Evolutionary conservation across 257 asterid species (phyloP), one percentile per base, ranked within the genome.

Genomic region (Nicotiana paniculata): DNA sequence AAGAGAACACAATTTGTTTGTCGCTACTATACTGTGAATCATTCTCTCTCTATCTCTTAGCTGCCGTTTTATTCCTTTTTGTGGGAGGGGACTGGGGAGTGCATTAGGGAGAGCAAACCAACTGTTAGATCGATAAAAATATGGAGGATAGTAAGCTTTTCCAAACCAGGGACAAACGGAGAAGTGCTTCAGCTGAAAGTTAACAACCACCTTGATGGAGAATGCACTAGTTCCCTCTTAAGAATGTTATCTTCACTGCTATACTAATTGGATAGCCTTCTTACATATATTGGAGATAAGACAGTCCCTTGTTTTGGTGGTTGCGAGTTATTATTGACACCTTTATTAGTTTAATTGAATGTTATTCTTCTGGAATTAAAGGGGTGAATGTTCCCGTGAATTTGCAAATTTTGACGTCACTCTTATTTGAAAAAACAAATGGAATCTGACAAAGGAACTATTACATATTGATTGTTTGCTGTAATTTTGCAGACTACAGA

Each of bases 401-500:
- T 1, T 11, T 6, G 59, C 37, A 3, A 13, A 5, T 33, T 46
- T 3, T 13, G 21, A 72, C 46, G 37, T 72, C 39, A 46, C 78
- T 72, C 7, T 43, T 43, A 4, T 7, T 24, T 32, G 21, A 46
- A 72, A 46, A 2, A 39, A 39, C 6, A 21, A n/a, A n/a, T 43
- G 77, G n/a, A 48, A 74, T 3, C 43, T 3, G 39, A 13, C 28
- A 3, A 13, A 48, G 51, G 62, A 48, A 15, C 39, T 48, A 0
- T 21, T 48, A 26, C 26, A 28, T 77, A 63, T 21, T 53, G 81
- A 63, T 39, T 70, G 62, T 76, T 48, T 6, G 37, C 17, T 61
- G 74, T 35, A 26, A 21, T 83, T 84, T 64, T 87, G 88, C 88
- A 95, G 98, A 67, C 89, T 95, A 83, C 92, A 91, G 77, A 92